Evolutionary conservation across 2,329 filamentous ascomycete genomes (phyloP).

Genomic region (Fusarium euwallaceae): DNA sequence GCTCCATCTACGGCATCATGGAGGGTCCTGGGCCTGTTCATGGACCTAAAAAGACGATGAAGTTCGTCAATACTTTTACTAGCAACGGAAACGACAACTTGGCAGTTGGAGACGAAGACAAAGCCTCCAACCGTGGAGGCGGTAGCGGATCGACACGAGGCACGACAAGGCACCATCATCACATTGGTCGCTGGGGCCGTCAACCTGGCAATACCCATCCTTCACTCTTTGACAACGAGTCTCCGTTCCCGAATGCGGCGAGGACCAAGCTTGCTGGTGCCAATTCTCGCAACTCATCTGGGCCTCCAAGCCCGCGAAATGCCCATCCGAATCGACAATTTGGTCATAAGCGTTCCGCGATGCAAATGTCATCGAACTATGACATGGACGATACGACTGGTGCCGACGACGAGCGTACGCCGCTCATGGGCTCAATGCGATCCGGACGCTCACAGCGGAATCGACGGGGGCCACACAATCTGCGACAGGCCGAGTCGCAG

Average conservation of each 20-base stretch:
- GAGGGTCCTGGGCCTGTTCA: slow-evolving; percentile 65
- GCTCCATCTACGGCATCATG: slow-evolving; percentile 76
- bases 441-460: slow-evolving; percentile 69
- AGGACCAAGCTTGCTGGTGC: slow-evolving; percentile 72
- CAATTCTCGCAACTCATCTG: slow-evolving; percentile 71
- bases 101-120: slow-evolving; percentile 74
- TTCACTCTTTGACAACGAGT: slow-evolving; percentile 82
- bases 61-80: slow-evolving; percentile 87
- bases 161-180: slow-evolving; percentile 81
- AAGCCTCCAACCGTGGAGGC: slow-evolving; percentile 69
- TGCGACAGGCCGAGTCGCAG: slow-evolving; percentile 81
- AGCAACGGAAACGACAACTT: slow-evolving; percentile 66
- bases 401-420: slow-evolving; percentile 90
- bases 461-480: slow-evolving; percentile 66
- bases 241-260: slow-evolving; percentile 79
- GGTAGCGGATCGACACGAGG: slow-evolving; percentile 73
- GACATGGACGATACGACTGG: slow-evolving; percentile 85
- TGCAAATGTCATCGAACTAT: slow-evolving; percentile 74
- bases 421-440: slow-evolving; percentile 75
- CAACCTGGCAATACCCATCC: slow-evolving; percentile 75
- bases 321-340: slow-evolving; percentile 55
- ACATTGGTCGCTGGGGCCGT: slow-evolving; percentile 80
- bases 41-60: slow-evolving; percentile 87
- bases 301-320: slow-evolving; percentile 78
- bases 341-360: slow-evolving; percentile 64